These are phyloP conservation scores for Leccinum fibrillosum DNA, from an alignment of 768 basidiomycete genomes.

Conservation along the genomic window DNA sequence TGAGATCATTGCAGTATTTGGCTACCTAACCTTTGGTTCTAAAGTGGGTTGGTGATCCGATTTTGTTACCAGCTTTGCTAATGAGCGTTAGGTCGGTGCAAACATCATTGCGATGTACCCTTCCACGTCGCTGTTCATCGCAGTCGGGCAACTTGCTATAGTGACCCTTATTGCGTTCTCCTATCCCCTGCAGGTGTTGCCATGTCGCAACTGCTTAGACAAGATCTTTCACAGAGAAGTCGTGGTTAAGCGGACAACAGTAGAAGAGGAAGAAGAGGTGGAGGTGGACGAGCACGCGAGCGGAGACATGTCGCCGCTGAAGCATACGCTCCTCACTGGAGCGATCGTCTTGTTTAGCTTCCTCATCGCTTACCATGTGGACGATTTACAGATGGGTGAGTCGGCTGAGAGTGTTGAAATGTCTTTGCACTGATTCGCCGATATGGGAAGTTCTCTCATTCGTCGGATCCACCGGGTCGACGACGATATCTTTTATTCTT, in stretches of 20 bases:
- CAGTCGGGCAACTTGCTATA: conserved; percentile 90
- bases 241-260: conserved; percentile 35
- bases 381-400: conserved; percentile 75
- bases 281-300: conserved; percentile 54
- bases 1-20: conserved; percentile 83
- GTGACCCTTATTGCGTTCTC: conserved; percentile 87
- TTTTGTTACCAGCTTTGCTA: background rate
- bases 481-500: conserved; percentile 94
- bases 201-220: conserved; percentile 88
- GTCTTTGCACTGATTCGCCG: conserved; percentile 11
- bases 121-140: conserved; percentile 86
- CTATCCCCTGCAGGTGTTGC: conserved; percentile 93
- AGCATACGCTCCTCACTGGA: conserved; percentile 68
- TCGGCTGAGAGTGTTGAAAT: conserved; percentile 3
- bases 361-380: conserved; percentile 71
- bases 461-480: conserved; percentile 95
- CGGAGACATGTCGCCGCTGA: conserved; percentile 61
- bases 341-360: conserved; percentile 66
- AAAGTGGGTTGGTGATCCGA: conserved; percentile 45
- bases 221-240: conserved; percentile 69
- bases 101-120: conserved; percentile 97
- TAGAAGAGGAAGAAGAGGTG: conserved; percentile 46
- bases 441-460: conserved; percentile 78
- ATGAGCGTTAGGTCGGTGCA: conserved; percentile 61
- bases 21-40: conserved; percentile 91